Evolutionary conservation across 2,329 filamentous ascomycete species (phyloP), one percentile per base, ranked within the genome.

Genomic region (Diaporthe nobilis): DNA sequence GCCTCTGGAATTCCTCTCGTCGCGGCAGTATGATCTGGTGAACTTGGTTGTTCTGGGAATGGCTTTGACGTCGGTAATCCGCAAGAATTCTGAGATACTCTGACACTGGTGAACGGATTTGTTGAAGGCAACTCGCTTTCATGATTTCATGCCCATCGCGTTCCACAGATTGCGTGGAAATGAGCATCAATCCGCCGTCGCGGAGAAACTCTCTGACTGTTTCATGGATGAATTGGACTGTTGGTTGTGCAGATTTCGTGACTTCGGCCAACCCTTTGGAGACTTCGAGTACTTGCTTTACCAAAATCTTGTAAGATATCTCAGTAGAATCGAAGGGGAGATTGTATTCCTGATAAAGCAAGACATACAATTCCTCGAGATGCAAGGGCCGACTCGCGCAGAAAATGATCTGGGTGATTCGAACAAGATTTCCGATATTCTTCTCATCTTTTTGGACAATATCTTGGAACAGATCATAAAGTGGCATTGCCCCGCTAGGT

Each of bases 321-420:
- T 42, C n/a, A 2, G 22, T 22, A 2, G 44, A 1, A 9, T 57
- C 55, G 42, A 75, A 70, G 8, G n/a, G n/a, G n/a, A n/a, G n/a
- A n/a, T n/a, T n/a, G n/a, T 71, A 61, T 5, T 15, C 42, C 6
- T 7, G 17, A 20, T 8, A 81, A 83, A 85, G 76, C 79, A 65
- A 76, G 78, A 60, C 4, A 67, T 88, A 89, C 0, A 90, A 82
- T 76, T 91, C 85, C 0, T 84, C 77, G 0, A 81, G 85, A 0
- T 60, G 82, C 0, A 92, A 74, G 0, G 89, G 87, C 0, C 81
- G 77, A 10, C 80, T 82, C 0, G 90, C 84, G 34, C 86, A 91
- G 0, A 92, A 81, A 0, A 92, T 82, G 87, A 87, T 92, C 28
- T 88, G 85, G 0, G 92, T 76, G 42, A 86, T 90, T 0, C 89